phyloP scores from a whole-genome alignment of 2,329 filamentous ascomycete genomes.

The Pseudopyricularia javanii region DNA sequence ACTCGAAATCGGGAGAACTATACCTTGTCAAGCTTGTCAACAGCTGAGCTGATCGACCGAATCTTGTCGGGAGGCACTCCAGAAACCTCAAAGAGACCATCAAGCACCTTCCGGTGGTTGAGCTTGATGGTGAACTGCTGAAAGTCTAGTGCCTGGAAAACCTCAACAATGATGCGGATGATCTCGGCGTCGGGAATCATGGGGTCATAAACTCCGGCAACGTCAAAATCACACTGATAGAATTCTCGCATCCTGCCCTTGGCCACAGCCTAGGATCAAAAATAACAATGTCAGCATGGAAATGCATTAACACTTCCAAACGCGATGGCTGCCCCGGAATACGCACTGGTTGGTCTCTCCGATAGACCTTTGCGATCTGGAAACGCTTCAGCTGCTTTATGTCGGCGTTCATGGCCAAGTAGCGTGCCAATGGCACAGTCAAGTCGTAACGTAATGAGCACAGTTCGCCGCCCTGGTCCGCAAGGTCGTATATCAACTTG shows the following conservation, averaged over 20 bases:
- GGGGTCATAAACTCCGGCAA: conserved; percentile 74
- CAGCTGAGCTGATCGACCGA: conserved; percentile 77
- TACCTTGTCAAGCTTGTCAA: conserved; percentile 88
- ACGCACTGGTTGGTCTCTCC: conserved; percentile 10
- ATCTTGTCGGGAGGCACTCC: conserved; percentile 82
- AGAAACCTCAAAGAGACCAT: conserved; percentile 83
- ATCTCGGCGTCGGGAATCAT: conserved; percentile 93
- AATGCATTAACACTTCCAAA: background rate
- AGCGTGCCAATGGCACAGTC: conserved; percentile 57
- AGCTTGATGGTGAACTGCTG: conserved; percentile 76
- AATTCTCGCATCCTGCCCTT: conserved; percentile 93
- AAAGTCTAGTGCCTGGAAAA: conserved; percentile 72
- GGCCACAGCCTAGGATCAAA: conserved; percentile 49
- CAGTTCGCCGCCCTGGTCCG: conserved; percentile 72
- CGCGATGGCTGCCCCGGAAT: background rate
- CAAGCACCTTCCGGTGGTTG: conserved; percentile 89
- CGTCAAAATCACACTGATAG: conserved; percentile 96
- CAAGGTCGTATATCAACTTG: conserved; percentile 60
- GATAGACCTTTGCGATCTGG: conserved; percentile 88
- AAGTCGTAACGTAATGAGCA: conserved; percentile 73
- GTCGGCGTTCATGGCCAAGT: conserved; percentile 80
- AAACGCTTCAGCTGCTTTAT: conserved; percentile 83
- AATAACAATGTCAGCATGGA: background rate
- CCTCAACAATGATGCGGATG: conserved; percentile 69
- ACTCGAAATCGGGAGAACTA: background rate